Base-by-base conservation (phyloP, 163 green algal genomes). In the Volvox carteri region DNA sequence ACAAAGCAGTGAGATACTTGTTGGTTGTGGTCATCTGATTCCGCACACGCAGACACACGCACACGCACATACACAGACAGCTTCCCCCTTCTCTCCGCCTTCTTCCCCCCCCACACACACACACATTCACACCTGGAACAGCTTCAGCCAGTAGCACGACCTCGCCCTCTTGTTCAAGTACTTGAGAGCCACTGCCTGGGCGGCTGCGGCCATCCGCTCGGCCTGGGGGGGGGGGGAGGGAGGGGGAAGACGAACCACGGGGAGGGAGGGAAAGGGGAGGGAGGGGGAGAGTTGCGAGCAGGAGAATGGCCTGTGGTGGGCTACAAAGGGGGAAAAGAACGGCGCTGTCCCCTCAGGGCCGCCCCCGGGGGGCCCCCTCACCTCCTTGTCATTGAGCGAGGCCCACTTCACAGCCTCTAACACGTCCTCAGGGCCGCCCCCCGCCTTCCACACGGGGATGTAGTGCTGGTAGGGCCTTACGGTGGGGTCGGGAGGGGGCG, bases 401-500 rank as follows among this genome's bases (percentile, higher is more conserved):
- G 86, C 86, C 86, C 86, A 91, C 9, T 41, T 23, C 33, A 88
- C 0, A 4, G 78, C 86, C 4, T 33, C 70, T 39, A 90, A 25
- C 11, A 85, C 70, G 30, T 90, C 58, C 74, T 90, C 75, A 11
- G 74, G 84, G 2, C 74, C 58, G 7, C 25, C 12, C 12, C 39
- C 62, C 46, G 3, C 11, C 73, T 21, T 50, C 84, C 87, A 89
- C 50, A 92, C 86, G 0, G 90, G 90, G 21, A 93, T 8, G 76
- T 91, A 93, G 86, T 93, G 90, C 48, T 90, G 41, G 79, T 93
- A 90, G 14, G 90, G 85, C 60, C 79, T 86, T 65, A 28, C 21
- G 19, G 42, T 6, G 3, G 72, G 41, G n/a, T n/a, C n/a, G n/a
- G n/a, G n/a, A n/a, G n/a, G n/a, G n/a, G n/a, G n/a, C n/a, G n/a